Evolutionary conservation across 1,284 basidiomycete species (phyloP), one percentile per base, ranked within the genome.

Genomic region (Ceratorhiza oryzae-sativae): DNA sequence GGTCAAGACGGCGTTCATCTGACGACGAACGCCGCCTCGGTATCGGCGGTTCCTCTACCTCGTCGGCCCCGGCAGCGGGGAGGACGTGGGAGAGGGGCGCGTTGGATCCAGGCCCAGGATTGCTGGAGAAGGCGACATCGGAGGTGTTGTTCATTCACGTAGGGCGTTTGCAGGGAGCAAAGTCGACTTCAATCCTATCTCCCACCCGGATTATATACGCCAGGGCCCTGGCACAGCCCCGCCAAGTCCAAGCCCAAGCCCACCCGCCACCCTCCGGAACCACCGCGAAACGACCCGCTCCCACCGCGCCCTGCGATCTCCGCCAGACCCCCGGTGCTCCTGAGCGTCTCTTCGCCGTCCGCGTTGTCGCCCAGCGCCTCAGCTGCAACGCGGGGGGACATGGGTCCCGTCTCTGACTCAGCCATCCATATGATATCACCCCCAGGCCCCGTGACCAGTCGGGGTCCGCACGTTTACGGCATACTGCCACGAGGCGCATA

Each of bases 31-130:
- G 55, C 42, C 55, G 68, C 68, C 58, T 59, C 68, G 68, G 68
- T 71, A 71, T 71, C 59, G 68, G 68, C 27, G 68, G 68, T 39
- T 71, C 68, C 18, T 71, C 68, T 39, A 60, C 56, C n/a, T 56
- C 53, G 15, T 23, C 53, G 13, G 53, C 34, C 32, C 30, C 53
- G 8, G 68, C 55, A 60, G 67, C 53, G 39, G 55, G 68, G 39
- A 61, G 58, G 51, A 71, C 60, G 25, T 60, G 58, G 45, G 56
- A 41, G 23, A 71, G 67, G 39, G 36, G 27, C 3, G 60, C 42
- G 30, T 49, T 51, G 65, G 53, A 34, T 42, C 49, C 32, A 39
- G 49, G 49, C 51, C 49, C 39, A 51, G 34, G n/a, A 30, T 34
- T 68, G 39, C 65, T 68, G 65, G 65, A 41, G 53, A 51, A 48